Base-by-base conservation (phyloP, 176 grass and related monocot species). In the Dactylis glomerata region DNA sequence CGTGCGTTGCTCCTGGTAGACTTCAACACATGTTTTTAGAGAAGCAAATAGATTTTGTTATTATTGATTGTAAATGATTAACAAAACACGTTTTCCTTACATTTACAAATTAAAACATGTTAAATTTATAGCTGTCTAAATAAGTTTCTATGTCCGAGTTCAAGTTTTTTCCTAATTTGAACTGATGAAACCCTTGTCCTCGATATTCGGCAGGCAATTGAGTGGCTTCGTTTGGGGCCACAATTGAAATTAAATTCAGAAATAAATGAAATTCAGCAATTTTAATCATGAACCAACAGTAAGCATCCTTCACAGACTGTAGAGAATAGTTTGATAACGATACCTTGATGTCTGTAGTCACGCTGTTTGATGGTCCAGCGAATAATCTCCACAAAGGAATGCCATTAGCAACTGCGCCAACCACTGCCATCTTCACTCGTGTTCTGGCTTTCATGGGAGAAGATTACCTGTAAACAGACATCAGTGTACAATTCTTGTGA, bases 321-420 rank as follows among this genome's bases (percentile, higher is more conserved):
- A 64, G 40, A 45, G 44, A 27, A 73, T 72, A 47, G 9, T 72
- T 26, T 44, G 20, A 57, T 34, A 31, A 45, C 11, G 36, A 15
- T 90, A 98, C 96, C 79, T 93, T 98, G 57, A 95, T 95, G 88
- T 98, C 93, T 8, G 96, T 98, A 0, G 91, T 98, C 17, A 98
- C 44, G 52, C 62, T 81, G 90, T 91, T 65, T 16, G 96, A 98
- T 73, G 84, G 83, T 73, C 91, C 96, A 14, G 93, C 96, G 63
- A 98, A 98, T 76, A 98, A 89, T 87, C 89, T 94, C 93, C 93
- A 94, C 5, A 98, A 54, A 46, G 96, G 96, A 49, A 95, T 95
- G 85, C 91, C 92, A 77, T 95, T 98, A 65, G 96, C 96, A 66
- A 89, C 93, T 3, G 96, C 96, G 52, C 95, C 96, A 75, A 98